Evolutionary conservation across 139 green algal genomes (phyloP).

Genomic region (Auxenochlorella pyrenoidosa): DNA sequence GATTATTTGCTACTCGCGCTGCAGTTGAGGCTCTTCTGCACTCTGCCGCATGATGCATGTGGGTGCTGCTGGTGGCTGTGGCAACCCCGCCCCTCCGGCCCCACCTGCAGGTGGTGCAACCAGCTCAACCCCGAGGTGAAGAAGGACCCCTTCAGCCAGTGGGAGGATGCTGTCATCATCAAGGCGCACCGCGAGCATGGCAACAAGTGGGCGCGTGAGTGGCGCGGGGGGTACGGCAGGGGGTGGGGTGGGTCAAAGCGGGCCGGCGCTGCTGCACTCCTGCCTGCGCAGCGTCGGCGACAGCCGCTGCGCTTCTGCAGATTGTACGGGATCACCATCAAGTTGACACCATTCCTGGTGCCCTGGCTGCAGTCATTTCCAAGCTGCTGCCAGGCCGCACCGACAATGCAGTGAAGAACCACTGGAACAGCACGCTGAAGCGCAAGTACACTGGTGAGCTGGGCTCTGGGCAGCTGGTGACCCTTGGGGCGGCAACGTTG

Average conservation of each 20-base stretch:
- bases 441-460: conserved; percentile 51
- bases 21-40: no score
- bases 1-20: no score
- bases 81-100: background rate
- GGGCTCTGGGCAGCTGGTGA: background rate
- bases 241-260: background rate
- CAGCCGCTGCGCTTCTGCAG: no score
- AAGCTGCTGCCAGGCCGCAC: conserved; percentile 83
- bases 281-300: no score
- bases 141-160: conserved; percentile 78
- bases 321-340: no score
- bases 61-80: background rate
- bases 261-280: no score
- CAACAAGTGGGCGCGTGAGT: conserved; percentile 76
- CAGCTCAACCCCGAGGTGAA: conserved; percentile 85
- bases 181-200: conserved; percentile 68
- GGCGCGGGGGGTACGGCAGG: background rate
- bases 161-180: conserved; percentile 81
- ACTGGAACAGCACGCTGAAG: conserved; percentile 85
- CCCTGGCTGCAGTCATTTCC: conserved; percentile 66
- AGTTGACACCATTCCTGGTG: no score
- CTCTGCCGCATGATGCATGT: background rate
- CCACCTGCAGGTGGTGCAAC: conserved; percentile 79
- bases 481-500: background rate
- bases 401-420: conserved; percentile 86